phyloP scores from a whole-genome alignment of 352 stramenopile genomes.

The Halophytophthora batemanensis region DNA sequence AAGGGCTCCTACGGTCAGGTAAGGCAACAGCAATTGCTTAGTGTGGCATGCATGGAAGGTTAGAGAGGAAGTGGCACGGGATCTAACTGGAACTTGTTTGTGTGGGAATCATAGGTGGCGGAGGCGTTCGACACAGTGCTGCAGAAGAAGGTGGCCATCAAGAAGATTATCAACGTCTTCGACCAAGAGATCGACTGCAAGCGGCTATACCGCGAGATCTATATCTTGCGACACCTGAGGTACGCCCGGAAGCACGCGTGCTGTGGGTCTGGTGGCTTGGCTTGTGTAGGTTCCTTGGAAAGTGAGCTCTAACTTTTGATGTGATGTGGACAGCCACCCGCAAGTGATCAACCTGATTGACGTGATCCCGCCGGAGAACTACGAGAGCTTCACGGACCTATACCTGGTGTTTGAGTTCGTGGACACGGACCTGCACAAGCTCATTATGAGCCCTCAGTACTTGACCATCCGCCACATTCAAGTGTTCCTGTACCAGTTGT shows the following conservation, averaged over 20 bases:
- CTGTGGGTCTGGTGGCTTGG: slow-evolving; percentile 1
- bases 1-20: slow-evolving; percentile 88
- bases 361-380: slow-evolving; percentile 79
- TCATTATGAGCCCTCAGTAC: slow-evolving; percentile 93
- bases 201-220: slow-evolving; percentile 84
- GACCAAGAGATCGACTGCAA: slow-evolving; percentile 88
- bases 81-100: slow-evolving; percentile 1
- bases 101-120: slow-evolving; percentile 33
- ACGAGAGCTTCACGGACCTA: slow-evolving; percentile 85
- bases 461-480: slow-evolving; percentile 95
- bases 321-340: slow-evolving; percentile 37
- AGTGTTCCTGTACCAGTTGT: slow-evolving; percentile 96
- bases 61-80: too few relatives aligned
- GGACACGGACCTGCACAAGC: slow-evolving; percentile 92
- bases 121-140: slow-evolving; percentile 78
- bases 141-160: slow-evolving; percentile 86
- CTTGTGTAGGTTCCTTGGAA: background rate
- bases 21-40: background rate
- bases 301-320: background rate
- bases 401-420: slow-evolving; percentile 93
- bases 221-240: slow-evolving; percentile 82
- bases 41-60: too few relatives aligned
- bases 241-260: slow-evolving; percentile 18
- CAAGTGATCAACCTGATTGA: slow-evolving; percentile 85
- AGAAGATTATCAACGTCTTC: slow-evolving; percentile 89